Evolutionary conservation across 495 filamentous ascomycete genomes (phyloP).

Genomic region (Hypomontagnella submonticulosa): DNA sequence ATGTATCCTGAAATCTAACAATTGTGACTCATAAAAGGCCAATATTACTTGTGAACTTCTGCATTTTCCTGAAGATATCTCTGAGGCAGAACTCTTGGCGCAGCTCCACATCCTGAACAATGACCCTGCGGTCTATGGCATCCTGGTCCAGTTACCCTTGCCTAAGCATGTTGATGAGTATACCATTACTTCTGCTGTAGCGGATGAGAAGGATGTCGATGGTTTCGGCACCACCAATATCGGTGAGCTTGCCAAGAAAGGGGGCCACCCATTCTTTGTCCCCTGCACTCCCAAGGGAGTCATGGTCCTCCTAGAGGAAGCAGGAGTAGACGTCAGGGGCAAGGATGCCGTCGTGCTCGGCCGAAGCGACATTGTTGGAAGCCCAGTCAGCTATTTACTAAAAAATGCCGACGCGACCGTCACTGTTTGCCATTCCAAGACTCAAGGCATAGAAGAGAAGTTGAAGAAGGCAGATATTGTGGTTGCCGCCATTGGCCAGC

Average conservation of each 20-base stretch:
- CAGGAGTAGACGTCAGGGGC: constrained; percentile 82
- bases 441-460: constrained; percentile 73
- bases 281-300: constrained; percentile 98
- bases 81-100: constrained; percentile 86
- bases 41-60: constrained; percentile 88
- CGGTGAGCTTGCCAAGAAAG: constrained; percentile 93
- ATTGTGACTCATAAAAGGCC: constrained; percentile 64
- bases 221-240: constrained; percentile 95
- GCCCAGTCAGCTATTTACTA: constrained; percentile 92
- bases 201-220: constrained; percentile 96
- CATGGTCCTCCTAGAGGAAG: constrained; percentile 88
- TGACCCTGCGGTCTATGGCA: constrained; percentile 87
- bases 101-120: constrained; percentile 85
- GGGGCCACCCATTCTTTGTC: constrained; percentile 84
- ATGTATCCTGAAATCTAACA: constrained; percentile 27
- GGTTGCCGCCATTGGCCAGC: constrained; percentile 89
- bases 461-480: constrained; percentile 89
- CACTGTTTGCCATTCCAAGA: constrained; percentile 93
- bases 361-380: constrained; percentile 96
- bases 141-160: constrained; percentile 92
- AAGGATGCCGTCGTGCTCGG: constrained; percentile 96
- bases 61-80: constrained; percentile 81
- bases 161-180: constrained; percentile 91
- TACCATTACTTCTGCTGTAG: constrained; percentile 85
- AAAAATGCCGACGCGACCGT: constrained; percentile 97